These are phyloP conservation scores for Tulasnella sp. DNA, from an alignment of 768 basidiomycete genomes.

Conservation along the genomic window DNA sequence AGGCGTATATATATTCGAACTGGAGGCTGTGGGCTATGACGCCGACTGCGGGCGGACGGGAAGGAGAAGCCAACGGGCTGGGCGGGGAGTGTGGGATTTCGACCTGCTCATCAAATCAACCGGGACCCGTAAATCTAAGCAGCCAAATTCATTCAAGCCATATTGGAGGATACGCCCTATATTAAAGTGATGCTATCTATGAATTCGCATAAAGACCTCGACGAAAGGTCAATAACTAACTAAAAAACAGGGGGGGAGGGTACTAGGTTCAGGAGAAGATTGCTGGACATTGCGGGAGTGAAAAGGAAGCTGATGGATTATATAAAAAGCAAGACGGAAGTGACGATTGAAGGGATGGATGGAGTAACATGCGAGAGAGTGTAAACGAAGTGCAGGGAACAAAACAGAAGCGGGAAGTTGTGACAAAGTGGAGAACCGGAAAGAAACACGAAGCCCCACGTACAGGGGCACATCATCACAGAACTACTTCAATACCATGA, in stretches of 20 bases:
- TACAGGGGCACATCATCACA: neutral
- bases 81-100: neutral
- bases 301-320: constrained; percentile 4
- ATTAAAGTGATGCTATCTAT: neutral
- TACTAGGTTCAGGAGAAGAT: neutral
- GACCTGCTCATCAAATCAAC: neutral
- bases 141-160: too few relatives aligned
- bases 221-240: neutral
- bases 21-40: neutral
- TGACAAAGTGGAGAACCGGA: neutral
- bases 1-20: neutral
- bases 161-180: neutral
- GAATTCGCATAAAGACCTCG: neutral
- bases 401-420: neutral
- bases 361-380: neutral
- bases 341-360: neutral
- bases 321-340: neutral
- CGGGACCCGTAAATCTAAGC: too few relatives aligned
- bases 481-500: neutral
- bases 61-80: neutral
- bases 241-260: neutral
- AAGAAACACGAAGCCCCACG: neutral
- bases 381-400: neutral
- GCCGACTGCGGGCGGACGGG: neutral
- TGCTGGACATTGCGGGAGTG: neutral